Evolutionary conservation across 345 rosid genomes (phyloP), one percentile per base, ranked within the genome.

Genomic region (Barbarea vulgaris): DNA sequence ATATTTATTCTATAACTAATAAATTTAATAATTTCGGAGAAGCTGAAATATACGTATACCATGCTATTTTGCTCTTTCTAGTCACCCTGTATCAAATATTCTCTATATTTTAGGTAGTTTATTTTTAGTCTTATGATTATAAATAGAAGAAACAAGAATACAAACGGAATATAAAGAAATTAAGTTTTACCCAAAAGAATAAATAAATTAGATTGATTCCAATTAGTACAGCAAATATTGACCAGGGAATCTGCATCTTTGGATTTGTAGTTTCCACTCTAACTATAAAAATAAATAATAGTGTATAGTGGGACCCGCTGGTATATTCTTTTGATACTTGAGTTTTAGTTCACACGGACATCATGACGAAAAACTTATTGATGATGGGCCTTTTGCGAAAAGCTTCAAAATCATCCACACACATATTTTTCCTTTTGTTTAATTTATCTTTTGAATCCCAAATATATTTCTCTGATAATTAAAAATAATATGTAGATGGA

Each of bases 221-320:
- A 51, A 9, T 71, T 59, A 59, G 25, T 59, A 59, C 34, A 30
- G 75, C 75, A 58, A 46, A 73, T 63, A 47, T 73, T 63, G 64
- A 73, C 70, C 19, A 62, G n/a, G 1, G 70, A 73, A 73, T 73
- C 77, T 73, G 64, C 46, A 73, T 64, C 63, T 53, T 39, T 4
- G 18, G 18, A 17, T 53, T 63, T 53, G 2, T 8, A 41, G 36
- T 64, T 64, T 64, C 44, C 25, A 19, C 55, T 42, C 30, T 41
- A 30, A 30, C 15, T 4, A 8, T 28, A 21, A 19, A 17, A 58
- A 27, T 4, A 61, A 2, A 51, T 62, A 25, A 62, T 51, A 17
- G 44, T 62, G 53, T 15, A 19, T 5, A 4, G 18, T 61, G 42
- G 22, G 56, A 54, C 46, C 47, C 47, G 5, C 27, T 54, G 12